Base-by-base conservation (phyloP, 148 eudicot genomes). In the Heliamphora exappendiculata region DNA sequence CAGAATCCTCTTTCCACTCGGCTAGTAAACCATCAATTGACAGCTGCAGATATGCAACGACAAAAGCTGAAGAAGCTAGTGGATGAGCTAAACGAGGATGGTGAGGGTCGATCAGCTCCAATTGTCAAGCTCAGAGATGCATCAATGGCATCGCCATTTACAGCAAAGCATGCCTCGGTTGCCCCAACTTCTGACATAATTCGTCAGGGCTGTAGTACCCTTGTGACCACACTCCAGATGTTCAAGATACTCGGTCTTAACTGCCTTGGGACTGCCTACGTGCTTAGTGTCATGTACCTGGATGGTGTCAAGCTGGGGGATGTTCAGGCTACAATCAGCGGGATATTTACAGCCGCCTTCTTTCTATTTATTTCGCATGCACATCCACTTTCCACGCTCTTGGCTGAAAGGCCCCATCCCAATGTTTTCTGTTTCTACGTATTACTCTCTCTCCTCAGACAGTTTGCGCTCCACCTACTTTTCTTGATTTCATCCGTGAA, bases 71-170 rank as follows among this genome's bases (percentile, higher is more conserved):
- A 90, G 81, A 91, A 94, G 82, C 81, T 94, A 73, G 84, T 91
- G 89, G 89, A 90, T 34, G 98, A 94, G 85, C 78, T 94, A 66
- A 91, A 94, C 45, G 98, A 91, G 19, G 97, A 90, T 26, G 90
- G 88, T 59, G 91, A 91, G 80, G 98, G 97, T 70, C 90, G 90
- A 54, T 82, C 95, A 2, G 88, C 97, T 45, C 97, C 97, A 34
- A 69, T 94, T 19, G 98, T 94, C 69, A 94, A 90, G 79, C 93
- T 94, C 0, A 97, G 98, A 20, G 97, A 91, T 77, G 98, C 98
- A 20, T 94, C 98, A 5, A 94, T 94, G 98, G 98, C 98, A n/a
- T 94, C 98, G n/a, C 98, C 98, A 51, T 94, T 94, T 70, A 90
- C 98, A 12, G 97, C 98, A 17, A 94, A 94, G 80, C 98, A 91